Conservation (phyloP, 2,329 filamentous ascomycete genomes). For the Venturia aucupariae region DNA sequence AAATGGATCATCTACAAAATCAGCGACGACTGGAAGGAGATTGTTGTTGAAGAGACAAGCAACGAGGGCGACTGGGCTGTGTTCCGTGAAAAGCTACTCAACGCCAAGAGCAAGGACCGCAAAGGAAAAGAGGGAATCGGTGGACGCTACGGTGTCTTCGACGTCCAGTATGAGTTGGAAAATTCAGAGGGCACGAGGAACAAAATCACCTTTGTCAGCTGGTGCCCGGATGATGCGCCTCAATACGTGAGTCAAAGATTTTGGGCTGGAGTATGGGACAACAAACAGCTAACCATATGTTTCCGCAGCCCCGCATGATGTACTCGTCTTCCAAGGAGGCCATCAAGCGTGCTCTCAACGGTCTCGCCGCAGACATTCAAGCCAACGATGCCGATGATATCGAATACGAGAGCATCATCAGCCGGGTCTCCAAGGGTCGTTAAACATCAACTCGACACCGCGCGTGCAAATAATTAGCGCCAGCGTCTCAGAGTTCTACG, state of each 20-base stretch:
- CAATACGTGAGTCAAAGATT: slow-evolving; percentile 54
- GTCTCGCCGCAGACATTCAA: slow-evolving; percentile 68
- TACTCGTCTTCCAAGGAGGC: slow-evolving; percentile 85
- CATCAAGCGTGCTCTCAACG: slow-evolving; percentile 69
- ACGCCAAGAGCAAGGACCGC: slow-evolving; percentile 63
- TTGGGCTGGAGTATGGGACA: neutral
- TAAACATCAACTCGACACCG: slow-evolving; percentile 23
- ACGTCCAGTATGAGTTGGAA: slow-evolving; percentile 67
- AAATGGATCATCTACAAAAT: slow-evolving; percentile 89
- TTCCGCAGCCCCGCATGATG: slow-evolving; percentile 71
- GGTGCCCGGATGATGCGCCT: slow-evolving; percentile 72
- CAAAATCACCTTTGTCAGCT: slow-evolving; percentile 56
- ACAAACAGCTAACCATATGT: slow-evolving; percentile 12
- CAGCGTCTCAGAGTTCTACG: neutral
- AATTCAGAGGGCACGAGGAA: slow-evolving; percentile 62
- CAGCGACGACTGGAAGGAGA: slow-evolving; percentile 71
- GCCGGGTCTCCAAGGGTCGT: slow-evolving; percentile 41
- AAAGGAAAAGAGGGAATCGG: slow-evolving; percentile 48
- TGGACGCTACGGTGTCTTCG: slow-evolving; percentile 76
- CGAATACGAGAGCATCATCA: slow-evolving; percentile 62
- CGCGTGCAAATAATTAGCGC: neutral
- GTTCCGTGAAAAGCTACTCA: slow-evolving; percentile 69
- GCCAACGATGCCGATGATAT: slow-evolving; percentile 79
- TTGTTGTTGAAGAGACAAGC: slow-evolving; percentile 68
- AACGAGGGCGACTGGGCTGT: slow-evolving; percentile 57